A percentile compares a stretch with the other conserved stretches of the same genome.
Evolutionary conservation across 2,329 filamentous ascomycete species (phyloP).

Genomic region (Colletotrichum simmondsii): DNA sequence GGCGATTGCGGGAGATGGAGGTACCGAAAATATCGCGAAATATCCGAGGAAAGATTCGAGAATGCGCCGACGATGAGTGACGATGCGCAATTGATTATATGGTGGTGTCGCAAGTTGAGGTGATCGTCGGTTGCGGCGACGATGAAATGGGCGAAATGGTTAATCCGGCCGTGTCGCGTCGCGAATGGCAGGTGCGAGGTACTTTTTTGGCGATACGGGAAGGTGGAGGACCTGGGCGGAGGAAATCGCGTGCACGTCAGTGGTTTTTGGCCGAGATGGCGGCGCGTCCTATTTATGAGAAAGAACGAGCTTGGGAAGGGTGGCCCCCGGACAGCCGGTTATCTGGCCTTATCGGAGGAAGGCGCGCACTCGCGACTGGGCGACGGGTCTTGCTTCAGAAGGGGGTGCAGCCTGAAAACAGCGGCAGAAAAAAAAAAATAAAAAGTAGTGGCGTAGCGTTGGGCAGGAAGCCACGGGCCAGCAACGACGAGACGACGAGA

Average conservation of each 20-base stretch:
- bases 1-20: slow-evolving; percentile 1
- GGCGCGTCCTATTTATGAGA: slow-evolving; percentile 60
- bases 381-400: slow-evolving; percentile 24
- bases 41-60: not conserved
- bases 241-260: slow-evolving; percentile 60
- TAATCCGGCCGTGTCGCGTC: slow-evolving; percentile 26
- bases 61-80: slow-evolving; percentile 6
- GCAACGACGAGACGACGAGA: not conserved
- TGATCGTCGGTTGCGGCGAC: slow-evolving; percentile 11
- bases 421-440: slow-evolving; percentile 47
- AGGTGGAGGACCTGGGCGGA: slow-evolving; percentile 47
- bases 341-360: slow-evolving; percentile 51
- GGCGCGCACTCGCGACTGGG: slow-evolving; percentile 24
- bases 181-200: slow-evolving; percentile 10
- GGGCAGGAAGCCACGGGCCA: slow-evolving; percentile 34
- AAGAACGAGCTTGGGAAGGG: slow-evolving; percentile 41
- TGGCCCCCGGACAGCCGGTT: slow-evolving; percentile 46
- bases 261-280: slow-evolving; percentile 54
- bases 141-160: slow-evolving; percentile 6
- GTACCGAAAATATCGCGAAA: not conserved
- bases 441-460: slow-evolving; percentile 43
- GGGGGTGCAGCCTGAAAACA: slow-evolving; percentile 30
- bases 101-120: slow-evolving; percentile 1
- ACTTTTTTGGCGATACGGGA: slow-evolving; percentile 28
- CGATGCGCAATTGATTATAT: slow-evolving; percentile 5